Evolutionary conservation across 78 protist species (phyloP).

Genomic region (Reticulomyxa filosa): DNA sequence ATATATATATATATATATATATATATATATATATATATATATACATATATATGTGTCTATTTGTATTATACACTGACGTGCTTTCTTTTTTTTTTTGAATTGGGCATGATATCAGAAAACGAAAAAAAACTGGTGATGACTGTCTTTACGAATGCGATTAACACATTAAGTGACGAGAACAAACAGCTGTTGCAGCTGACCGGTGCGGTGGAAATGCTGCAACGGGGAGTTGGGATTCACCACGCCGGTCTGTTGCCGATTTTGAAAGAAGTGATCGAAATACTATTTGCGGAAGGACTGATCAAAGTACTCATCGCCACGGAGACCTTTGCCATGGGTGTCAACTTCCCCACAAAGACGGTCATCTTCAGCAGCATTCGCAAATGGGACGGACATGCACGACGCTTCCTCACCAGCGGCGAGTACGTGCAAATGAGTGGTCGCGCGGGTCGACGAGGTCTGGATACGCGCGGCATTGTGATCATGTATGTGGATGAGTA

Average conservation of each 20-base stretch:
- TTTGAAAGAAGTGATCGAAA: slow-evolving; percentile 41
- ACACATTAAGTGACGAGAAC: slow-evolving; percentile 32
- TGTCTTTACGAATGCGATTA: slow-evolving; percentile 41
- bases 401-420: slow-evolving; percentile 44
- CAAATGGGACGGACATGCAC: slow-evolving; percentile 61
- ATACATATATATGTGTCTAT: too few species aligned
- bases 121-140: background rate
- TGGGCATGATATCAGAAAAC: too few species aligned
- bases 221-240: slow-evolving; percentile 39
- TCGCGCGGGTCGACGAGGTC: slow-evolving; percentile 72
- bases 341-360: slow-evolving; percentile 89
- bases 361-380: slow-evolving; percentile 60
- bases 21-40: too few species aligned
- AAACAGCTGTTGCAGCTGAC: slow-evolving; percentile 24
- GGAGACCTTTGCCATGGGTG: slow-evolving; percentile 98
- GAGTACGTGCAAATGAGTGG: slow-evolving; percentile 38
- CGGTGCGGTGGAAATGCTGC: background rate
- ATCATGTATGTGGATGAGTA: background rate
- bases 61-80: too few species aligned
- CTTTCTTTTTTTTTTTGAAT: too few species aligned
- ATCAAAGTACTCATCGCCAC: slow-evolving; percentile 77
- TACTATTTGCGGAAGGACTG: slow-evolving; percentile 31
- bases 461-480: slow-evolving; percentile 22
- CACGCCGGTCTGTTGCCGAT: slow-evolving; percentile 59
- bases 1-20: too few species aligned